A percentile compares a stretch with the other conserved stretches of the same genome.
Evolutionary conservation across 495 filamentous ascomycete species (phyloP).

Genomic region (Penicillium manginii): DNA sequence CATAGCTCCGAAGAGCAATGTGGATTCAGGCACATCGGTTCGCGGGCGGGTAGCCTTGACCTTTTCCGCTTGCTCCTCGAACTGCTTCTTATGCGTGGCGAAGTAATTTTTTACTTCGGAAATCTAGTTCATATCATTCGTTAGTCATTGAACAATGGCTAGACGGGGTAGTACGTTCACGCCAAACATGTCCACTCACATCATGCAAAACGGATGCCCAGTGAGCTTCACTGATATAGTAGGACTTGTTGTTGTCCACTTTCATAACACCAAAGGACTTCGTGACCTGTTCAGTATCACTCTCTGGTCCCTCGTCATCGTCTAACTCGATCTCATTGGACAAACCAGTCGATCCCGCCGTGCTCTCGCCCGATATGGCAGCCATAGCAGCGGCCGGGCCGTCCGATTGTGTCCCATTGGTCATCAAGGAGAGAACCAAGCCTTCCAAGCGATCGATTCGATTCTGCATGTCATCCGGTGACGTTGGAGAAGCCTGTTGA

Average conservation of each 20-base stretch:
- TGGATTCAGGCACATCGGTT: constrained; percentile 62
- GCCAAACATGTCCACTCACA: constrained; percentile 45
- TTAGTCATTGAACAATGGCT: too few relatives aligned
- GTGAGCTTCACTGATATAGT: constrained; percentile 86
- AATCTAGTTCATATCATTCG: constrained; percentile 57
- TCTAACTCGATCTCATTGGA: constrained; percentile 59
- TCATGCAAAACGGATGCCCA: constrained; percentile 89
- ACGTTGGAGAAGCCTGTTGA: constrained; percentile 57
- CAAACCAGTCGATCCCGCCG: constrained; percentile 49
- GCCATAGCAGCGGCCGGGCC: constrained; percentile 65
- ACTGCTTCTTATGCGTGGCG: constrained; percentile 66
- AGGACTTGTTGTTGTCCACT: constrained; percentile 80
- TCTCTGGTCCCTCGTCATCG: constrained; percentile 65
- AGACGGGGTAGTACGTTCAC: background rate
- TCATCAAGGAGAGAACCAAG: constrained; percentile 94
- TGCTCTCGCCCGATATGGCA: constrained; percentile 65
- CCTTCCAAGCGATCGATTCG: constrained; percentile 97
- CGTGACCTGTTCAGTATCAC: constrained; percentile 85
- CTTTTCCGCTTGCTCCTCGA: constrained; percentile 63
- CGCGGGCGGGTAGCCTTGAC: constrained; percentile 65
- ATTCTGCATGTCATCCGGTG: constrained; percentile 97
- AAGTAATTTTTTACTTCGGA: constrained; percentile 94
- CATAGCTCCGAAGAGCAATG: constrained; percentile 73
- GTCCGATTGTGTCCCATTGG: constrained; percentile 73
- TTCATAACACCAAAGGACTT: constrained; percentile 88